phyloP scores from a whole-genome alignment of 2,329 filamentous ascomycete genomes.

The Diaporthe destruens region DNA sequence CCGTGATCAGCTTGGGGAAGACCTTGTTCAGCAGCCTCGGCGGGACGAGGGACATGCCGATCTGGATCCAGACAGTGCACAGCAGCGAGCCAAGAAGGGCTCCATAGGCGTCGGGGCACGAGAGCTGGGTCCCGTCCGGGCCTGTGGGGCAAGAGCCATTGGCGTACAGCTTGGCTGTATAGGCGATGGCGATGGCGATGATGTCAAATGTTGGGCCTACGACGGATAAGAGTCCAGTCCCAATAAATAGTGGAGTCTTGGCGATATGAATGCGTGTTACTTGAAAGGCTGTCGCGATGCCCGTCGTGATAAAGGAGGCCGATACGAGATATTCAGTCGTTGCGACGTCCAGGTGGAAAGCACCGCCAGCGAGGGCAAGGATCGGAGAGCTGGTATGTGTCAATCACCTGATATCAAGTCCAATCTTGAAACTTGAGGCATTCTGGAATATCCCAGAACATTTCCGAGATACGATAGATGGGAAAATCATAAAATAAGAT shows the following conservation, averaged over 20 bases:
- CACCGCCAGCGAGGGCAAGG: conserved; percentile 70
- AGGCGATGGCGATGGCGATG: conserved; percentile 73
- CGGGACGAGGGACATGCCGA: conserved; percentile 74
- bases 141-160: conserved; percentile 73
- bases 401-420: not conserved
- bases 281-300: conserved; percentile 74
- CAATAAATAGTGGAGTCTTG: conserved; percentile 72
- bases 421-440: not conserved
- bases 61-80: conserved; percentile 67
- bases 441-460: not conserved
- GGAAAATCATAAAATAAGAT: not conserved
- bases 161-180: conserved; percentile 72
- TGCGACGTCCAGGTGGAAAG: conserved; percentile 68
- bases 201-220: conserved; percentile 77
- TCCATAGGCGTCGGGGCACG: conserved; percentile 76
- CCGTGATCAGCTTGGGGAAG: conserved; percentile 78
- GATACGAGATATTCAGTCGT: conserved; percentile 76
- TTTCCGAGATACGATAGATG: too few species aligned
- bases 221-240: conserved; percentile 76
- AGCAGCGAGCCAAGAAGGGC: conserved; percentile 69
- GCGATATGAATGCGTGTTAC: conserved; percentile 75
- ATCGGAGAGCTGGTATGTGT: conserved; percentile 61
- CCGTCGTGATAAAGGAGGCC: conserved; percentile 76
- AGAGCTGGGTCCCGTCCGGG: conserved; percentile 67
- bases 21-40: conserved; percentile 70